Evolutionary conservation across 1,284 basidiomycete species (phyloP), one percentile per base, ranked within the genome.

Genomic region (Cryptococcus sp.): DNA sequence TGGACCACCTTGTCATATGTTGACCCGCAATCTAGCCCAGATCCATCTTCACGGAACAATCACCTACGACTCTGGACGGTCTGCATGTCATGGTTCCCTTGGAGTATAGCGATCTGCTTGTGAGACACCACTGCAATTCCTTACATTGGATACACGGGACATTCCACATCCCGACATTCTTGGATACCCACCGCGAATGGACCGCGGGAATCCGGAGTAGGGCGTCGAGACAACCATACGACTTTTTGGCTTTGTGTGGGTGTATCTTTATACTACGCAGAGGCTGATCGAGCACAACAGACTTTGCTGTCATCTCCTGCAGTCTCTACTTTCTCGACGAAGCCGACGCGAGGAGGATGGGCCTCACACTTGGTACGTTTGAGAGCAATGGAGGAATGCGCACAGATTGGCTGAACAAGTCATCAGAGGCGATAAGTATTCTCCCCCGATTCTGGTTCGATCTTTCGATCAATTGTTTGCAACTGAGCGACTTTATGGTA

Each of bases 171-270:
- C 68, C 68, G 2, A 59, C 53, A 1, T 70, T 64, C 46, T 48
- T 70, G 7, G 38, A 39, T 5, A 63, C 67, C 44, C 68, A 70
- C 38, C 65, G 68, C 41, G 53, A 57, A 46, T 70, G 68, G 68
- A 65, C 67, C 22, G 45, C 46, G 6, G 56, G 52, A 0, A 47
- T 68, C 4, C 16, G 17, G 0, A 22, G 17, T 15, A 47, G 52
- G 7, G 26, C 19, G 26, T 39, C 40, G 3, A 37, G 22, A 11
- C 37, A 51, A 39, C n/a, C 62, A 4, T 64, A 64, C 38, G 56
- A 56, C 19, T 64, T 48, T 40, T 58, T 48, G 20, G 59, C 62
- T 3, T 45, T 64, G 16, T 64, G 62, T 61, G 37, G 48, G 62
- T 54, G 1, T 15, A 19, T n/a, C 7, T 22, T 10, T 16, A 16